phyloP scores from a whole-genome alignment of 805 yeast species.

The Pichia paraexigua region DNA sequence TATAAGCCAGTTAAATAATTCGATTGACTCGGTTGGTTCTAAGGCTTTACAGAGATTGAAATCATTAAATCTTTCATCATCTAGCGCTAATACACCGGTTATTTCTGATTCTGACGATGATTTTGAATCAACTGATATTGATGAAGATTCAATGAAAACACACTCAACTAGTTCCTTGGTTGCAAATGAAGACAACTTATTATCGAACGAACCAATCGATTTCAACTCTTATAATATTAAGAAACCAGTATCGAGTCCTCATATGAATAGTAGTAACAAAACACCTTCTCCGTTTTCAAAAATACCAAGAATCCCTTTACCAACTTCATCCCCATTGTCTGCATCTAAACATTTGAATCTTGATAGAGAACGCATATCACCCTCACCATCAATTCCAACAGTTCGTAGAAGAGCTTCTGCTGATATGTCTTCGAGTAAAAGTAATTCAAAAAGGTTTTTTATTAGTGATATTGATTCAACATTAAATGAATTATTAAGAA shows the following conservation, averaged over 20 bases:
- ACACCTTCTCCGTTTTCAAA: neutral
- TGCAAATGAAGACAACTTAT: neutral
- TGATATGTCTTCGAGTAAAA: conserved; percentile 36
- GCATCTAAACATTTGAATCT: neutral
- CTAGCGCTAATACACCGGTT: conserved; percentile 9
- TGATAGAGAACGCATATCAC: neutral
- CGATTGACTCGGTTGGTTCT: neutral
- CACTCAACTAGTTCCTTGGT: conserved; percentile 13
- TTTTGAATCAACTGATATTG: neutral
- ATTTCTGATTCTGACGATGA: conserved; percentile 13
- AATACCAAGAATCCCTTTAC: neutral
- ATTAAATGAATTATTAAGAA: conserved; percentile 54
- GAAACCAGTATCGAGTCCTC: neutral
- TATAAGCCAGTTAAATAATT: neutral
- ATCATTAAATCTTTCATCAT: conserved; percentile 1
- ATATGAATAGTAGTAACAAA: neutral
- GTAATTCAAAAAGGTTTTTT: conserved; percentile 44
- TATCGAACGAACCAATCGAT: neutral
- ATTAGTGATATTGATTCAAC: conserved; percentile 72
- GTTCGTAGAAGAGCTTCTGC: conserved; percentile 44
- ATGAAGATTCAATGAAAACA: conserved; percentile 1
- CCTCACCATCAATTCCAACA: conserved; percentile 11
- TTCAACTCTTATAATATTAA: neutral
- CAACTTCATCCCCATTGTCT: neutral
- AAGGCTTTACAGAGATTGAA: neutral